Conservation (phyloP, 2,329 filamentous ascomycete species). For the Claviceps pusilla region DNA sequence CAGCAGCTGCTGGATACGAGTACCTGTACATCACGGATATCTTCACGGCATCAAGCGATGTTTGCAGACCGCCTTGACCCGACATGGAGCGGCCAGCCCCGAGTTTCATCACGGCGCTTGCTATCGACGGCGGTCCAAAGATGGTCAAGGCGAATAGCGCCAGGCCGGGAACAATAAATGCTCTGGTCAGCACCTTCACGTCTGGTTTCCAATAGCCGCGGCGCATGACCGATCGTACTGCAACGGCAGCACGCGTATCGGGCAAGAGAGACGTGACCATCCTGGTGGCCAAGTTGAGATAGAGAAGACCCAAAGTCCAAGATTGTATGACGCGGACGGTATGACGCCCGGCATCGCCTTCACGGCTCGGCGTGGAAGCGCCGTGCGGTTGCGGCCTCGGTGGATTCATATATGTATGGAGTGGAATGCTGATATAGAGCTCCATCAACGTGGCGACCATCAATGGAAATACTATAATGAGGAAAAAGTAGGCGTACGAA, state of each 20-base stretch:
- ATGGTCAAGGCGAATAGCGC: slow-evolving; percentile 49
- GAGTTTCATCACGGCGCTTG: slow-evolving; percentile 20
- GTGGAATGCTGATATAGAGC: slow-evolving; percentile 73
- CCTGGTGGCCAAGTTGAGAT: slow-evolving; percentile 64
- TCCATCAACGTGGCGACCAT: slow-evolving; percentile 69
- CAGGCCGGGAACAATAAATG: slow-evolving; percentile 65
- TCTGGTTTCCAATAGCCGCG: slow-evolving; percentile 70
- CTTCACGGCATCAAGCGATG: slow-evolving; percentile 14
- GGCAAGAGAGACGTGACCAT: slow-evolving; percentile 53
- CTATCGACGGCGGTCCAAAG: slow-evolving; percentile 45
- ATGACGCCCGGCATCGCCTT: slow-evolving; percentile 30
- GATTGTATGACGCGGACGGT: slow-evolving; percentile 79
- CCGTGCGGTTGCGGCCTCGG: slow-evolving; percentile 15
- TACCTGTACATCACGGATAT: slow-evolving; percentile 32
- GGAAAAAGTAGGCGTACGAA: slow-evolving; percentile 58
- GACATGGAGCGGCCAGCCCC: slow-evolving; percentile 11
- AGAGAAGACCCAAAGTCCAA: slow-evolving; percentile 86
- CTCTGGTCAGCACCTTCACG: slow-evolving; percentile 62
- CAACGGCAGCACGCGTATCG: slow-evolving; percentile 55
- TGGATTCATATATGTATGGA: slow-evolving; percentile 60
- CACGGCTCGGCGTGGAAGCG: slow-evolving; percentile 7
- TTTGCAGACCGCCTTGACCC: slow-evolving; percentile 13
- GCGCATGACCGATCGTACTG: slow-evolving; percentile 58
- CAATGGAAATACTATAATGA: slow-evolving; percentile 67
- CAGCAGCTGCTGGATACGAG: slow-evolving; percentile 54